Percentiles rank a stretch among this genome's conserved stretches.
These are phyloP conservation scores for Oenanthe javanica DNA, from an alignment of 140 eudicot genomes.

Conservation along the genomic window DNA sequence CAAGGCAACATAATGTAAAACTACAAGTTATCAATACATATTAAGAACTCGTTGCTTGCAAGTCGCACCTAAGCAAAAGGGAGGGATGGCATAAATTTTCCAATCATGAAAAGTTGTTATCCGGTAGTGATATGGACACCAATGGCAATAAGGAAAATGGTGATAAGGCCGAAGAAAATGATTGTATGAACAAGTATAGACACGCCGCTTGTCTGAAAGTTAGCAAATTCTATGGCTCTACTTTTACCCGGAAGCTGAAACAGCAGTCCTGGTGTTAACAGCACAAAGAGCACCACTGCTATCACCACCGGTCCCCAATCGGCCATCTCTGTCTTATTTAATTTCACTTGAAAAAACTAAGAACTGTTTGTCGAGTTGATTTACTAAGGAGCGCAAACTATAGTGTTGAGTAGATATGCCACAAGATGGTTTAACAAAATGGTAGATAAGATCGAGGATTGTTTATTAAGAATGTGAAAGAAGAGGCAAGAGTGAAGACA, in stretches of 20 bases:
- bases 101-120: slow-evolving; percentile 8
- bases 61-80: not conserved
- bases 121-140: slow-evolving; percentile 67
- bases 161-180: slow-evolving; percentile 60
- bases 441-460: not conserved
- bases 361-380: not conserved
- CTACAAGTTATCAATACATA: not conserved
- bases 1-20: not conserved
- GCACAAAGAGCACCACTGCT: slow-evolving; percentile 46
- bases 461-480: not conserved
- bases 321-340: slow-evolving; percentile 40
- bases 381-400: not conserved
- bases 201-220: slow-evolving; percentile 72
- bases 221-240: slow-evolving; percentile 53
- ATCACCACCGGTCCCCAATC: slow-evolving; percentile 83
- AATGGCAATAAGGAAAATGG: slow-evolving; percentile 68
- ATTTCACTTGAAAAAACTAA: not conserved
- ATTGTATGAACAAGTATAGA: slow-evolving; percentile 68
- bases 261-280: slow-evolving; percentile 67
- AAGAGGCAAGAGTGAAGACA: not conserved
- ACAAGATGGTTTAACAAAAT: not conserved
- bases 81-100: not conserved
- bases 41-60: not conserved
- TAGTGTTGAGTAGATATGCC: not conserved
- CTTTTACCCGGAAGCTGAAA: slow-evolving; percentile 71